These are phyloP conservation scores for Blastocystis sp. DNA, from an alignment of 352 stramenopile species.

Conservation along the genomic window DNA sequence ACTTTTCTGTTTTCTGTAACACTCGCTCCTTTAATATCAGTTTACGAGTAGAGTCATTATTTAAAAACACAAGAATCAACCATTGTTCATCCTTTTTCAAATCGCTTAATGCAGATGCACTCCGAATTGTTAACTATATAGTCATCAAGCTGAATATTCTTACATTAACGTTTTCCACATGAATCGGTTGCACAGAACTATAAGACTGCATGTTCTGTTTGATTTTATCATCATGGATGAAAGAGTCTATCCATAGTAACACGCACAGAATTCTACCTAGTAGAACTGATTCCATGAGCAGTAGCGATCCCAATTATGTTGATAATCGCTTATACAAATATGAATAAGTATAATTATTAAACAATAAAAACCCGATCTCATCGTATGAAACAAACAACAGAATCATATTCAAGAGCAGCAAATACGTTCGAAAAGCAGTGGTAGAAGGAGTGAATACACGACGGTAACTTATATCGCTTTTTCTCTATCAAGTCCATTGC, in stretches of 20 bases:
- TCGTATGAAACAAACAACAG: neutral
- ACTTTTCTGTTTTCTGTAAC: neutral
- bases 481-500: neutral
- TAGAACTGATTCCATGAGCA: neutral
- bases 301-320: no score
- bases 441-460: neutral
- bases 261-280: neutral
- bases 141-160: neutral
- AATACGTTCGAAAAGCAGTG: neutral
- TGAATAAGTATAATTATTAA: no score
- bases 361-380: neutral
- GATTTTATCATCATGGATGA: constrained; percentile 32
- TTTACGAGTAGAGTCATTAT: neutral
- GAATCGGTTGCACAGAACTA: neutral
- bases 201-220: neutral
- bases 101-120: neutral
- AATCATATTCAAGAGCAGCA: neutral
- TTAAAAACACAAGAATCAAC: constrained; percentile 19
- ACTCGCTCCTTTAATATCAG: constrained; percentile 21
- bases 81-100: neutral
- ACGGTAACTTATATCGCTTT: neutral
- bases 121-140: neutral
- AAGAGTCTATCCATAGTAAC: neutral
- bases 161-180: neutral
- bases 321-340: no score